These are phyloP conservation scores for Salvia hispanica DNA, from an alignment of 257 asterid genomes.

Conservation along the genomic window DNA sequence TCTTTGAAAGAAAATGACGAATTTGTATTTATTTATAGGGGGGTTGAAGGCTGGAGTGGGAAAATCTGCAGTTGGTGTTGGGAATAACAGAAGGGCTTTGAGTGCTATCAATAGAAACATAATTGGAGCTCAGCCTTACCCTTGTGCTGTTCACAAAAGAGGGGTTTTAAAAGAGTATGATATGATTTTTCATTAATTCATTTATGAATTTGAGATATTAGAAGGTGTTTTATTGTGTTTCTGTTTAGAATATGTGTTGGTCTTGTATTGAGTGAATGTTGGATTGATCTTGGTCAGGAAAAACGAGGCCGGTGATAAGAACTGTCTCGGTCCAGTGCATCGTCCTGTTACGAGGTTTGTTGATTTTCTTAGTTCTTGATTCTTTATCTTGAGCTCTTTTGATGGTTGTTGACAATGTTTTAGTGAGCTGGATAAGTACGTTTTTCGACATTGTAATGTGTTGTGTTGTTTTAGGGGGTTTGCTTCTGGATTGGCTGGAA, in stretches of 20 bases:
- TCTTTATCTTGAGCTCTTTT: background rate
- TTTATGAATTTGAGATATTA: background rate
- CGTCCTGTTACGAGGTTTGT: constrained; percentile 86
- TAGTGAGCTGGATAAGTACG: background rate
- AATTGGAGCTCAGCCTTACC: constrained; percentile 55
- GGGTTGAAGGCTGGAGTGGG: constrained; percentile 45
- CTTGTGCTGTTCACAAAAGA: constrained; percentile 65
- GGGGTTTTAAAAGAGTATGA: constrained; percentile 61
- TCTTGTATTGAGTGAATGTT: constrained; percentile 13
- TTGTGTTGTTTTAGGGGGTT: constrained; percentile 44
- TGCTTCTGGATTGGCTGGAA: constrained; percentile 61
- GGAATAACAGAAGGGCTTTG: constrained; percentile 72
- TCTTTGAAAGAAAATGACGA: constrained; percentile 1
- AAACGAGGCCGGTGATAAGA: constrained; percentile 44
- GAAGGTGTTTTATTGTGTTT: background rate
- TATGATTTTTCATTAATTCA: constrained; percentile 36
- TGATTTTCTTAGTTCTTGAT: background rate
- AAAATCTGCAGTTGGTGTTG: constrained; percentile 24
- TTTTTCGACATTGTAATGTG: background rate
- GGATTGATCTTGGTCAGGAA: constrained; percentile 48
- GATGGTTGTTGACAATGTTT: background rate
- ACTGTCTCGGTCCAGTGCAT: constrained; percentile 48
- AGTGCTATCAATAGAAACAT: constrained; percentile 65
- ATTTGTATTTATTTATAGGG: constrained; percentile 36
- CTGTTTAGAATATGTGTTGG: background rate